phyloP scores from a whole-genome alignment of 495 filamentous ascomycete species.

The Paragyromitra xinjiangensis region DNA sequence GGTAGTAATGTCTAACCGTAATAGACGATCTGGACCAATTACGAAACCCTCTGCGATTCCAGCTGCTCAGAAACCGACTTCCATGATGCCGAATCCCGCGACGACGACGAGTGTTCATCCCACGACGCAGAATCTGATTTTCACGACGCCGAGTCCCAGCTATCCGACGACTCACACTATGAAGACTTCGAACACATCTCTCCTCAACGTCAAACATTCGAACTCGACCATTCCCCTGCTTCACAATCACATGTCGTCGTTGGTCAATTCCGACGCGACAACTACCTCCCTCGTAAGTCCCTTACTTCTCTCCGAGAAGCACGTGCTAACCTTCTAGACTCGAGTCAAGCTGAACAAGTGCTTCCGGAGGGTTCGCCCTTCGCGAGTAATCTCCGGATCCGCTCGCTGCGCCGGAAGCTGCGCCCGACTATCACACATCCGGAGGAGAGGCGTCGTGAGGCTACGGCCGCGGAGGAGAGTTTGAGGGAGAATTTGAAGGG shows the following conservation, averaged over 20 bases:
- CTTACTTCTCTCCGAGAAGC: background rate
- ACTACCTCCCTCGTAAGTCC: constrained; percentile 34
- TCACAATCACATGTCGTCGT: constrained; percentile 31
- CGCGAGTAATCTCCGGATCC: constrained; percentile 22
- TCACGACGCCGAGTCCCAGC: constrained; percentile 36
- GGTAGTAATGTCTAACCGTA: background rate
- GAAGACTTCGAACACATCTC: constrained; percentile 18
- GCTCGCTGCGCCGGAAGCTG: constrained; percentile 22
- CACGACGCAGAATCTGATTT: constrained; percentile 33
- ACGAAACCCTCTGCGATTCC: constrained; percentile 14
- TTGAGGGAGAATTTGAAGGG: constrained; percentile 11
- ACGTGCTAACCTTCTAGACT: background rate
- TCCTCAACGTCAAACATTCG: background rate
- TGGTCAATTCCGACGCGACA: constrained; percentile 37
- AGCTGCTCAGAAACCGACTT: constrained; percentile 37
- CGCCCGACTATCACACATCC: background rate
- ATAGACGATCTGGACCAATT: background rate
- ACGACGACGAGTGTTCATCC: constrained; percentile 11
- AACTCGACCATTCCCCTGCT: background rate
- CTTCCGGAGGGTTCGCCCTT: constrained; percentile 41
- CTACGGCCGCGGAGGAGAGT: background rate
- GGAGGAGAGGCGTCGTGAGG: constrained; percentile 18
- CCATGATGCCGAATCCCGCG: constrained; percentile 40
- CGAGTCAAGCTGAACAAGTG: constrained; percentile 3
- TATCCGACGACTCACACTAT: constrained; percentile 26